A percentile compares a stretch with the other conserved stretches of the same genome.
Evolutionary conservation across 2,329 filamentous ascomycete genomes (phyloP).

Genomic region (Blastomyces percursus): DNA sequence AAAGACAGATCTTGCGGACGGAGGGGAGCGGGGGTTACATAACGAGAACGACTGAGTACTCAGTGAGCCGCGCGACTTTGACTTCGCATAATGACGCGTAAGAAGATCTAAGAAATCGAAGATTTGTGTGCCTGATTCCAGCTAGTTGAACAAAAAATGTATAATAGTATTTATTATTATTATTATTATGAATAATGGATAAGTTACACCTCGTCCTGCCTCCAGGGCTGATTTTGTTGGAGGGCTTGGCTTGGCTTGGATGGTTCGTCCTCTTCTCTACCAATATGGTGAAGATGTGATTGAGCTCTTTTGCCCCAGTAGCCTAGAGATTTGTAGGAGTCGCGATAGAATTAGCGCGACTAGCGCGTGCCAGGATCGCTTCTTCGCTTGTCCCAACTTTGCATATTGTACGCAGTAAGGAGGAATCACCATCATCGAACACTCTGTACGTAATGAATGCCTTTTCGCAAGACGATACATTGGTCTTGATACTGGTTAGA

Average conservation of each 20-base stretch:
- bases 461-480: not conserved
- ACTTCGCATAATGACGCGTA: not conserved
- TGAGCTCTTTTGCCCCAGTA: too few relatives aligned
- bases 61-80: constrained; percentile 2
- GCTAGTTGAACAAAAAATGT: not conserved
- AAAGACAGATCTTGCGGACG: not conserved
- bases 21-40: not conserved
- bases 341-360: not conserved
- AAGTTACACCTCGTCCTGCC: too few relatives aligned
- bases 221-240: too few relatives aligned
- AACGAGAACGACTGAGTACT: constrained; percentile 1
- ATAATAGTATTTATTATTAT: not conserved
- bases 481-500: not conserved
- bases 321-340: too few relatives aligned
- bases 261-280: too few relatives aligned
- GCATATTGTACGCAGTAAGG: not conserved
- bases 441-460: not conserved
- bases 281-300: too few relatives aligned
- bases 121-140: not conserved
- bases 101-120: not conserved
- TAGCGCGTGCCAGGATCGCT: not conserved
- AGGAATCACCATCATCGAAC: not conserved
- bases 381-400: not conserved
- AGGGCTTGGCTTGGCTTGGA: too few relatives aligned
- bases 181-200: too few relatives aligned